These are phyloP conservation scores for Volutella citrinella DNA, from an alignment of 2,329 filamentous ascomycete genomes.

Conservation along the genomic window DNA sequence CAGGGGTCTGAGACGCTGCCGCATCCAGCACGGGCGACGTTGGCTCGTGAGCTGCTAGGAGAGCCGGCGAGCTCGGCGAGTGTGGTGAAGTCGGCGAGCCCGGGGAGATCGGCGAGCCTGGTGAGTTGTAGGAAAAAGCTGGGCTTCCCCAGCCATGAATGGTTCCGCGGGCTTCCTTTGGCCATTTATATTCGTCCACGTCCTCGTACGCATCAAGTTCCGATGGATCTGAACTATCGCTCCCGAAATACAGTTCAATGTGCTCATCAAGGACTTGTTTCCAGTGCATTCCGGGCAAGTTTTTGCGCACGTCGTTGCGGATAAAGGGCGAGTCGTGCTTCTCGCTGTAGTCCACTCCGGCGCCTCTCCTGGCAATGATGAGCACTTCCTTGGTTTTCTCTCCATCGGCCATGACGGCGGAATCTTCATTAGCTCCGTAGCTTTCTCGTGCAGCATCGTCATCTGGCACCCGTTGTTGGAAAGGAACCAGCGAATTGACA, in stretches of 20 bases:
- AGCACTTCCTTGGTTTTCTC: conserved; percentile 6
- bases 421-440: conserved; percentile 1
- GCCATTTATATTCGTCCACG: neutral
- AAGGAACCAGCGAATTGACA: neutral
- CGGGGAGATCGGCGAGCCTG: too few species aligned
- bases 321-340: conserved; percentile 1
- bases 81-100: too few species aligned
- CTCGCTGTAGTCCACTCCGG: conserved; percentile 5
- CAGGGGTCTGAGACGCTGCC: too few species aligned
- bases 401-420: neutral
- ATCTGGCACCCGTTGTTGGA: conserved; percentile 1
- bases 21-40: too few species aligned
- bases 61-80: too few species aligned
- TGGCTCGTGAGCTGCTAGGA: too few species aligned
- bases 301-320: neutral
- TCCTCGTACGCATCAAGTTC: conserved; percentile 1
- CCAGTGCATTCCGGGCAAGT: conserved; percentile 3
- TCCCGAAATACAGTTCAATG: neutral
- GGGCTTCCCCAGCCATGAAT: too few species aligned
- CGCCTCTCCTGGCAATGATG: conserved; percentile 3
- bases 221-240: neutral
- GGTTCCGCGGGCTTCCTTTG: too few species aligned
- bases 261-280: neutral
- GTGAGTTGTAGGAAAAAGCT: too few species aligned
- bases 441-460: neutral